Evolutionary conservation across 495 filamentous ascomycete genomes (phyloP).

Genomic region (Copromyces sp.): DNA sequence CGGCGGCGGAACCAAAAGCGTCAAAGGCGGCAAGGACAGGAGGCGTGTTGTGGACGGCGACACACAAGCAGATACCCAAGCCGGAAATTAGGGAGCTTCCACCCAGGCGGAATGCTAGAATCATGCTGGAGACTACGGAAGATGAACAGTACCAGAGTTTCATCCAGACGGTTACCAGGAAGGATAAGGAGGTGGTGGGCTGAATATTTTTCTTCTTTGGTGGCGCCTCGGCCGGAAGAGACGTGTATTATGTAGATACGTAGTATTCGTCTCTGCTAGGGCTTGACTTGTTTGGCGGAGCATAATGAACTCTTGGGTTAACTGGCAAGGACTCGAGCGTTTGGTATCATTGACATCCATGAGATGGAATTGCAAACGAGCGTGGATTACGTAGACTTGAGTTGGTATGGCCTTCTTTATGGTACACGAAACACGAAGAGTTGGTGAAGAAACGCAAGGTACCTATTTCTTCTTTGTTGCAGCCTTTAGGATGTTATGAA

Average conservation of each 20-base stretch:
- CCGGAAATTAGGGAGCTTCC: conserved; percentile 18
- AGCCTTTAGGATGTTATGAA: too few relatives aligned
- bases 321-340: not conserved
- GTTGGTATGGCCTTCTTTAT: not conserved
- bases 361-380: not conserved
- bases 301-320: not conserved
- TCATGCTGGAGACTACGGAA: conserved; percentile 22
- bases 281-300: not conserved
- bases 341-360: not conserved
- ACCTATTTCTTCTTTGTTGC: too few relatives aligned
- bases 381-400: not conserved
- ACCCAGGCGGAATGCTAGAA: conserved; percentile 19
- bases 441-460: not conserved
- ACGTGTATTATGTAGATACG: not conserved
- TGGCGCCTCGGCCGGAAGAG: not conserved
- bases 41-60: conserved; percentile 33
- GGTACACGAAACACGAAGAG: not conserved
- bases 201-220: not conserved
- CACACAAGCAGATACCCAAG: conserved; percentile 17
- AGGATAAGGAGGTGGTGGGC: conserved; percentile 13
- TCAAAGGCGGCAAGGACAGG: conserved; percentile 12
- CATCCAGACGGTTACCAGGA: conserved; percentile 27
- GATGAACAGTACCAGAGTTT: conserved; percentile 41
- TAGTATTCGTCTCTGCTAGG: not conserved
- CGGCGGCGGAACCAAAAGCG: not conserved